Conservation (phyloP, 768 basidiomycete species). For the Hirschioporus abietinus region DNA sequence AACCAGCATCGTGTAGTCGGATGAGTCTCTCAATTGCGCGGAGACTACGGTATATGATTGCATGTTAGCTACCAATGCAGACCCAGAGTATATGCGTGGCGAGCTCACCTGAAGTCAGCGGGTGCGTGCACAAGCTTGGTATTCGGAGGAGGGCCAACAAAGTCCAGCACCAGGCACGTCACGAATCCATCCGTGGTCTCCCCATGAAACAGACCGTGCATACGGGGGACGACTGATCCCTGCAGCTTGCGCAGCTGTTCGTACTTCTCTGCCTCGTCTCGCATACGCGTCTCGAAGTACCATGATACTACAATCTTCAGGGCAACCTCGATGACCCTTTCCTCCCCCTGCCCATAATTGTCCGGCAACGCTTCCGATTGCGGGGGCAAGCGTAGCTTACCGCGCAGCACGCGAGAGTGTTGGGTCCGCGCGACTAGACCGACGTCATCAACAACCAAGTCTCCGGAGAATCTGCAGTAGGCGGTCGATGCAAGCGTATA, state of each 20-base stretch:
- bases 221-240: neutral
- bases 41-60: neutral
- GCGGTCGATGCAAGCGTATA: neutral
- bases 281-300: neutral
- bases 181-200: neutral
- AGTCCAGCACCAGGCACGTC: neutral
- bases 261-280: neutral
- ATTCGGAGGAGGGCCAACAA: neutral
- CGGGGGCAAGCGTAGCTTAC: neutral
- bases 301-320: neutral
- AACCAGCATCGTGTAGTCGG: neutral
- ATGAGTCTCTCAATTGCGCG: neutral
- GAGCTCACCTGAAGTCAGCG: neutral
- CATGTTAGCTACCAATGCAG: too few species aligned
- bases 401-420: neutral
- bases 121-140: neutral
- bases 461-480: neutral
- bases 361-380: neutral
- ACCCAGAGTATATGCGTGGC: neutral
- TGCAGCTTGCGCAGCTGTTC: neutral
- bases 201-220: neutral
- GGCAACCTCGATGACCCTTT: constrained; percentile 1
- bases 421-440: neutral
- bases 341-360: neutral
- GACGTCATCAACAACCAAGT: neutral